phyloP scores from a whole-genome alignment of 2,329 filamentous ascomycete genomes.

The Rhinocladiella similis region DNA sequence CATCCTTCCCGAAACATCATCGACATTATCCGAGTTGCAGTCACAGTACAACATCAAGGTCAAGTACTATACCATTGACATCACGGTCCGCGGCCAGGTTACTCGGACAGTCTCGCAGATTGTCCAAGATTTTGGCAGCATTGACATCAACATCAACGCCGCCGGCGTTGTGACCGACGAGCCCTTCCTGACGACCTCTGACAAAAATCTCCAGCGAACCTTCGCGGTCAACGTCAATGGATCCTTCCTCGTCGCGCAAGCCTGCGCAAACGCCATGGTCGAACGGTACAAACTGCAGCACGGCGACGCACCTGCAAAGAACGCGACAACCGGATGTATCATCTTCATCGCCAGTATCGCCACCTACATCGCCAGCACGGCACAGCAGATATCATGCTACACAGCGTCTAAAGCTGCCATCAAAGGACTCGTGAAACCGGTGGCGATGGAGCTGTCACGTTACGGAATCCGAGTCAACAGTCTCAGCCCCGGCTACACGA shows the following conservation, averaged over 20 bases:
- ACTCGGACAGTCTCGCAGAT: slow-evolving; percentile 9
- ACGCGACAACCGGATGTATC: slow-evolving; percentile 26
- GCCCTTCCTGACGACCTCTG: slow-evolving; percentile 26
- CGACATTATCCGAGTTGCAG: slow-evolving; percentile 7
- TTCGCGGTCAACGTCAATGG: slow-evolving; percentile 31
- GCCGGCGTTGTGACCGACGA: slow-evolving; percentile 33
- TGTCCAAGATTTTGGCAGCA: slow-evolving; percentile 8
- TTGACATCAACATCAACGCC: slow-evolving; percentile 29
- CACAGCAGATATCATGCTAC: slow-evolving; percentile 49
- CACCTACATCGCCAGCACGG: slow-evolving; percentile 35
- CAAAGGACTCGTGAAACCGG: slow-evolving; percentile 71
- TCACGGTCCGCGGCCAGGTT: slow-evolving; percentile 9
- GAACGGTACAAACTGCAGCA: slow-evolving; percentile 12
- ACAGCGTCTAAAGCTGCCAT: slow-evolving; percentile 74
- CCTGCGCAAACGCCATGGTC: slow-evolving; percentile 32
- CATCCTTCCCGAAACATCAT: slow-evolving; percentile 9
- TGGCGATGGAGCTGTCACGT: slow-evolving; percentile 50
- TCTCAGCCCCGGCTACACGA: slow-evolving; percentile 33
- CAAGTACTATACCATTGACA: slow-evolving; percentile 6
- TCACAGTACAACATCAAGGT: slow-evolving; percentile 3
- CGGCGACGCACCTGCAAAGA: slow-evolving; percentile 12
- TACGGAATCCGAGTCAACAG: slow-evolving; percentile 36
- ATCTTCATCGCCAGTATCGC: slow-evolving; percentile 39
- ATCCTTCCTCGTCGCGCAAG: slow-evolving; percentile 32
- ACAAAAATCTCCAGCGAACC: slow-evolving; percentile 36